phyloP scores from a whole-genome alignment of 225 moss, liverwort and hornwort species.

The Straminergon stramineum region DNA sequence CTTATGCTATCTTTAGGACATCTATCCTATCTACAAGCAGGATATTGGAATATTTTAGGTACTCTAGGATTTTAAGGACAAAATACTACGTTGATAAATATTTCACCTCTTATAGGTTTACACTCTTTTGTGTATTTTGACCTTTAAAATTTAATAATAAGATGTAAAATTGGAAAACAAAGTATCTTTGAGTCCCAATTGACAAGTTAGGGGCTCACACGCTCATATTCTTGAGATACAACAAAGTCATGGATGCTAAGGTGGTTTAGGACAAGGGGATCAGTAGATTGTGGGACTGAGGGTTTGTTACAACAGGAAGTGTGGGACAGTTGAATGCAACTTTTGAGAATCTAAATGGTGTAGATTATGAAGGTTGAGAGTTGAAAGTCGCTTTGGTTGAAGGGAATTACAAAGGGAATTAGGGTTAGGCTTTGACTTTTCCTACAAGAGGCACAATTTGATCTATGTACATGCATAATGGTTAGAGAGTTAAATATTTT shows the following conservation, averaged over 20 bases:
- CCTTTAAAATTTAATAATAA: too few relatives aligned
- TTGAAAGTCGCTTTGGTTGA: constrained; percentile 17
- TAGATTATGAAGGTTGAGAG: background rate
- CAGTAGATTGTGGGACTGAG: constrained; percentile 31
- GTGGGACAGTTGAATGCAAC: background rate
- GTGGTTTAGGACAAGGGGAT: constrained; percentile 50
- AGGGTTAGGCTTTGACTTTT: background rate
- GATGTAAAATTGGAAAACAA: too few relatives aligned
- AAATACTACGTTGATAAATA: too few relatives aligned
- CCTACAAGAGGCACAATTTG: background rate
- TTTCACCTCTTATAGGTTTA: too few relatives aligned
- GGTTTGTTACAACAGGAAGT: constrained; percentile 14
- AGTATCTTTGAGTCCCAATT: too few relatives aligned
- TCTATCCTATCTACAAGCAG: too few relatives aligned
- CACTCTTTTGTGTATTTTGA: too few relatives aligned
- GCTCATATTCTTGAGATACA: constrained; percentile 46
- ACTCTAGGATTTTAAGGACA: too few relatives aligned
- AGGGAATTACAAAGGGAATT: background rate
- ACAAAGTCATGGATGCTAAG: constrained; percentile 63
- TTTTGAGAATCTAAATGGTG: constrained; percentile 1
- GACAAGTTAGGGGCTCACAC: background rate
- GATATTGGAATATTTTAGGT: too few relatives aligned
- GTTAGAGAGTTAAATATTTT: background rate
- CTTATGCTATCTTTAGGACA: too few relatives aligned
- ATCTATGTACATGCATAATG: background rate